phyloP scores from a whole-genome alignment of 2,329 filamentous ascomycete genomes.

The Ramichloridium luteum region DNA sequence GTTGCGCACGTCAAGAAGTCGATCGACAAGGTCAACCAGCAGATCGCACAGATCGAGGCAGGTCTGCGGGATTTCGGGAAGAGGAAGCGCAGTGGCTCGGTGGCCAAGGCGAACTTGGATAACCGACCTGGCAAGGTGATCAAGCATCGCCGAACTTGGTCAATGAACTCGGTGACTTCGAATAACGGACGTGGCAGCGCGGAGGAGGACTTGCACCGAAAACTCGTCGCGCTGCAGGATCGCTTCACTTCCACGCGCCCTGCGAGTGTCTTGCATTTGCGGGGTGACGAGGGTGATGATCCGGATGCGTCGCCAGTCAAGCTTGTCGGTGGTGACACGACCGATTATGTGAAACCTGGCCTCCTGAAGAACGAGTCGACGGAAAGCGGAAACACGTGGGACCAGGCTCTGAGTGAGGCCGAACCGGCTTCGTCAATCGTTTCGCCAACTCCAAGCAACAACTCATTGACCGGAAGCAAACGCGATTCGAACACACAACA shows the following conservation, averaged over 20 bases:
- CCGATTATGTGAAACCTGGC: conserved; percentile 44
- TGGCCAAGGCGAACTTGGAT: conserved; percentile 38
- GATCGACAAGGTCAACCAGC: conserved; percentile 91
- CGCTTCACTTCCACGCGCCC: conserved; percentile 80
- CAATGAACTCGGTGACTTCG: conserved; percentile 61
- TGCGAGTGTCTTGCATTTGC: conserved; percentile 64
- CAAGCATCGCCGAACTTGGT: conserved; percentile 93
- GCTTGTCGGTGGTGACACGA: conserved; percentile 46
- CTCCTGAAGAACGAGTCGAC: conserved; percentile 39
- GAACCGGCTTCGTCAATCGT: conserved; percentile 44
- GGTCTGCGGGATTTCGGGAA: conserved; percentile 49
- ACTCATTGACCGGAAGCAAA: conserved; percentile 30
- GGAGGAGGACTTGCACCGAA: conserved; percentile 64
- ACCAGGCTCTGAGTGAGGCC: conserved; percentile 37
- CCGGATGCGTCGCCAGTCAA: conserved; percentile 67
- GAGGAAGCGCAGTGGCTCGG: conserved; percentile 45
- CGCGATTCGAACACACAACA: conserved; percentile 33
- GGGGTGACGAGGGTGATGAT: conserved; percentile 66
- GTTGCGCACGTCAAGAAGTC: conserved; percentile 90
- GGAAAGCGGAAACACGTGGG: conserved; percentile 37
- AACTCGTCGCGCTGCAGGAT: conserved; percentile 66
- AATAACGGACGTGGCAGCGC: conserved; percentile 31
- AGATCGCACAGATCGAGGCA: conserved; percentile 63
- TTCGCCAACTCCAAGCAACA: conserved; percentile 37
- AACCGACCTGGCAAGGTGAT: conserved; percentile 62